phyloP scores from a whole-genome alignment of 495 filamentous ascomycete genomes.

The Podospora appendiculata region DNA sequence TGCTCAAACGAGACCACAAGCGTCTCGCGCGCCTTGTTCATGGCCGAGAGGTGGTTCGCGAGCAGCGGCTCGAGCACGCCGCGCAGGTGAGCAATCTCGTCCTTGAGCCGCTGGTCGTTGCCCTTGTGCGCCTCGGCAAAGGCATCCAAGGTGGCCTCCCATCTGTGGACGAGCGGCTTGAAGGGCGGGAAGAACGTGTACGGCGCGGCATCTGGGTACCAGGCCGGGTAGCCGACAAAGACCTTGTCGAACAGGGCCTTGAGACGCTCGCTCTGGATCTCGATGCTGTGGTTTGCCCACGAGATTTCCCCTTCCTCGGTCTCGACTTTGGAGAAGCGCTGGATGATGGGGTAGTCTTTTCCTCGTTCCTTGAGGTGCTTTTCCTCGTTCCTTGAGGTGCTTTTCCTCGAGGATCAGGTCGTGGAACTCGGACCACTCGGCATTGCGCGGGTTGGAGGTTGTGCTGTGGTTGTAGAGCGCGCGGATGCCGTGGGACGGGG shows the following conservation, averaged over 20 bases:
- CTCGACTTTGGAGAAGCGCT: conserved; percentile 1
- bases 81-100: conserved; percentile 43
- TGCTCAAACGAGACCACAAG: conserved; percentile 7
- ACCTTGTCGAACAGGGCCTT: conserved; percentile 34
- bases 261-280: conserved; percentile 12
- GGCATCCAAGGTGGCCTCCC: conserved; percentile 35
- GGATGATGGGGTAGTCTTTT: conserved; percentile 11
- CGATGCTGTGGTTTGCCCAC: conserved; percentile 14
- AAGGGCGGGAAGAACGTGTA: conserved; percentile 49
- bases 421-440: conserved; percentile 12
- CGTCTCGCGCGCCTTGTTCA: conserved; percentile 5
- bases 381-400: conserved; percentile 6
- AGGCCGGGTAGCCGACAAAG: conserved; percentile 46
- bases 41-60: conserved; percentile 37
- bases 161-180: conserved; percentile 51
- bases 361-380: conserved; percentile 5
- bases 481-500: no score
- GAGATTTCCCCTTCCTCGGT: neutral
- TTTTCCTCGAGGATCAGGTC: conserved; percentile 6
- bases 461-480: conserved; percentile 5
- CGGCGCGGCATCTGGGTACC: conserved; percentile 41
- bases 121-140: conserved; percentile 28
- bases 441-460: neutral
- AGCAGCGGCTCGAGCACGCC: conserved; percentile 45
- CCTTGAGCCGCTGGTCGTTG: conserved; percentile 24